Percentiles rank a stretch among this genome's conserved stretches.
These are phyloP conservation scores for Metschnikowia cubensis DNA, from an alignment of 805 yeast genomes.

Conservation along the genomic window DNA sequence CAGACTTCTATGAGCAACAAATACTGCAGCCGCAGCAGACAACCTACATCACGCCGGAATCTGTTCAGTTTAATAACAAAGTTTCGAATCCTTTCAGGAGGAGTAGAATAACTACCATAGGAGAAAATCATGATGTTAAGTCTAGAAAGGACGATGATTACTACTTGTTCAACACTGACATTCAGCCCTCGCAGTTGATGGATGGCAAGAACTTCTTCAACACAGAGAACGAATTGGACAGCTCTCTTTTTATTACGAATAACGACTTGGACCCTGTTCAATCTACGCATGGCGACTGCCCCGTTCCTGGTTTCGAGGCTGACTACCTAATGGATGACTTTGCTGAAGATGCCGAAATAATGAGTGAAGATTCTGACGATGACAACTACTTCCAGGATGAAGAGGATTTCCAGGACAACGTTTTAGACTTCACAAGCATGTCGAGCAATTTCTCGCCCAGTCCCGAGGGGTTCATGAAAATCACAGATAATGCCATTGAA, in stretches of 20 bases:
- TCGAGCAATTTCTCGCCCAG: neutral
- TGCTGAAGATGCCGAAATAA: constrained; percentile 41
- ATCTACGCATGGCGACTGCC: constrained; percentile 6
- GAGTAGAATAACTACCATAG: constrained; percentile 33
- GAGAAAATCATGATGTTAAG: constrained; percentile 17
- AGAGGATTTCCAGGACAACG: constrained; percentile 22
- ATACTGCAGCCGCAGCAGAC: constrained; percentile 8
- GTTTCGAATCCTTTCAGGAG: constrained; percentile 18
- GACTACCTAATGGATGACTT: constrained; percentile 34
- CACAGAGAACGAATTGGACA: constrained; percentile 24
- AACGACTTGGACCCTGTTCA: constrained; percentile 10
- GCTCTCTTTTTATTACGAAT: constrained; percentile 25
- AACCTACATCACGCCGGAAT: constrained; percentile 12
- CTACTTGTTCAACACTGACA: constrained; percentile 38
- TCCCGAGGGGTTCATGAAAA: constrained; percentile 7
- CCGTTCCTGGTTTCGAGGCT: constrained; percentile 32
- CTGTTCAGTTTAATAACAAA: constrained; percentile 6
- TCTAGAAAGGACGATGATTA: constrained; percentile 33
- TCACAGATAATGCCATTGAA: constrained; percentile 1
- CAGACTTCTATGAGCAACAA: constrained; percentile 20
- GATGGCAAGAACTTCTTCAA: constrained; percentile 21
- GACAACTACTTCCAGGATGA: constrained; percentile 38
- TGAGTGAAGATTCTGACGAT: constrained; percentile 38
- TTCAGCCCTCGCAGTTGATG: constrained; percentile 38
- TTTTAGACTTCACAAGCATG: neutral